Base-by-base conservation (phyloP, 2,329 filamentous ascomycete genomes). In the Rosellinia necatrix region DNA sequence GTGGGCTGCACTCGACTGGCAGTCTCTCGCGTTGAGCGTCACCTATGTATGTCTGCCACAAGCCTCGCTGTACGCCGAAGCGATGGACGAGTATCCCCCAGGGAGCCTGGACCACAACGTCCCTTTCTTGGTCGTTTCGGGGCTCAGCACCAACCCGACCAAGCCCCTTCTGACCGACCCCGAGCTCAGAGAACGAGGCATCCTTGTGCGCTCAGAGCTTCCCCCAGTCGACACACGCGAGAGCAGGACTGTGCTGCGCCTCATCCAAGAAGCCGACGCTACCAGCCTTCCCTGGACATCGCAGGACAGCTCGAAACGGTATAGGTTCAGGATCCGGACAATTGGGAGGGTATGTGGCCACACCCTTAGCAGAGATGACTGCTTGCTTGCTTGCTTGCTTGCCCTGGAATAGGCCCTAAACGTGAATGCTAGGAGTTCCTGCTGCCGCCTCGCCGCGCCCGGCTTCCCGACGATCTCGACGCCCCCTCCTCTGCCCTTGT, bases 71-170 rank as follows among this genome's bases (percentile, higher is more conserved):
- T 19, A 17, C 21, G 27, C 56, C 50, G 55, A 59, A 50, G 52
- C 27, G 49, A 94, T 94, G 90, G 89, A 94, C 74, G 89, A 83
- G 66, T 93, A 91, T 75, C 89, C 90, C 51, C 72, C 77, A 56
- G 88, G 88, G 73, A 96, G 92, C 77, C 80, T 96, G 72, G 85
- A 87, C 71, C 92, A 94, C 75, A 96, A 94, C 75, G 81, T 96
- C 66, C 93, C 93, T 30, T 81, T 96, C 54, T 76, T 97, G 59
- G 78, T 96, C 42, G 82, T 96, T 29, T 91, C 91, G 32, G 94
- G 93, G 10, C 81, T 97, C 29, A 80, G 75, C 69, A 70, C 70
- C 63, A 66, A 73, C 66, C 70, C 22, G 63, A 78, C 62, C 69
- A 77, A 62, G 72, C 77, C 56, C 68, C 74, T 49, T 64, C 77